These are phyloP conservation scores for Aspergillus amoenus DNA, from an alignment of 2,329 filamentous ascomycete genomes.

Conservation along the genomic window DNA sequence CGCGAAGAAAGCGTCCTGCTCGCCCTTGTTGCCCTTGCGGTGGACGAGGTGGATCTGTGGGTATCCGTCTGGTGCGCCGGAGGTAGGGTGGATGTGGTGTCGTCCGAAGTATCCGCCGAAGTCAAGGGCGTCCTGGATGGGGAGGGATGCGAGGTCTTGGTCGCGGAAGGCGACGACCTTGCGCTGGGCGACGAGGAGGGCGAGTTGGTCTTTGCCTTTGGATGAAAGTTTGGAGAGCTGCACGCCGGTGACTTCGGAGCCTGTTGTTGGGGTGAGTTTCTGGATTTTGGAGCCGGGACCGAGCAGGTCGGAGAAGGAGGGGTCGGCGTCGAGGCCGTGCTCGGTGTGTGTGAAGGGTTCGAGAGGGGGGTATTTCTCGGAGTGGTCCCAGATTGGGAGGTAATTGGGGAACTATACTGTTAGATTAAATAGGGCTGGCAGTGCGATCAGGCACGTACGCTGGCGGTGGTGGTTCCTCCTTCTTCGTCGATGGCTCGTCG, in stretches of 20 bases:
- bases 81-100: constrained; percentile 77
- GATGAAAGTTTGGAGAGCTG: constrained; percentile 30
- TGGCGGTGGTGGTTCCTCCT: constrained; percentile 23
- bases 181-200: constrained; percentile 34
- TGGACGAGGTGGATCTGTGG: constrained; percentile 76
- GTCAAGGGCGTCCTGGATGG: constrained; percentile 67
- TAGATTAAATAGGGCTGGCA: neutral
- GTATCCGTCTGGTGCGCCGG: constrained; percentile 68
- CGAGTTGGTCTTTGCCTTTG: constrained; percentile 34
- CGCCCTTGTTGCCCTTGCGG: constrained; percentile 62
- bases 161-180: constrained; percentile 40
- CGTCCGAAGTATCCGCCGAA: constrained; percentile 74
- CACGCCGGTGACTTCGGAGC: constrained; percentile 35
- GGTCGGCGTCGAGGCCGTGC: constrained; percentile 43
- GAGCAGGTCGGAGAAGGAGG: constrained; percentile 44
- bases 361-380: constrained; percentile 37
- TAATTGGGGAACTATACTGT: constrained; percentile 25
- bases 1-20: constrained; percentile 59
- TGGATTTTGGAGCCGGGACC: constrained; percentile 21
- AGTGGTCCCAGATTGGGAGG: constrained; percentile 25
- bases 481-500: constrained; percentile 25
- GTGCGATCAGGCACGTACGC: constrained; percentile 11
- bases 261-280: constrained; percentile 33
- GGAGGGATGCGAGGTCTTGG: constrained; percentile 68
- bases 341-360: constrained; percentile 45